phyloP scores from a whole-genome alignment of 75 land plant species.

The Cunninghamia lanceolata region DNA sequence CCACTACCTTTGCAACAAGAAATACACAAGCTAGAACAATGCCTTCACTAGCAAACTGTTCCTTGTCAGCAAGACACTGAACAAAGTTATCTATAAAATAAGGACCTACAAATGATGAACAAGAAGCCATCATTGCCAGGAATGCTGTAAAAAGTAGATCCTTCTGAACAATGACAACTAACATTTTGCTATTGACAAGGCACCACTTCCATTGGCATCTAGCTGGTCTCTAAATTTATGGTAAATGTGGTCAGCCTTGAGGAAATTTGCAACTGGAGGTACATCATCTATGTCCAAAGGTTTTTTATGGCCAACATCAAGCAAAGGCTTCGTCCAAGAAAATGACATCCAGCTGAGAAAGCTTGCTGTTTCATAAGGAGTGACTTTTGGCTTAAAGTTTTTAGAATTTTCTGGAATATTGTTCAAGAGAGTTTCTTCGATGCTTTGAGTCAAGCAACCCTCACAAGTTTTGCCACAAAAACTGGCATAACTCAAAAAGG shows the following conservation, averaged over 20 bases:
- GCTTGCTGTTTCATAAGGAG: slow-evolving; percentile 55
- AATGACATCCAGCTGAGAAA: slow-evolving; percentile 56
- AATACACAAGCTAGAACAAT: slow-evolving; percentile 43
- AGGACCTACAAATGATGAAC: slow-evolving; percentile 61
- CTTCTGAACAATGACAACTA: slow-evolving; percentile 26
- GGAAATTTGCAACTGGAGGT: slow-evolving; percentile 45
- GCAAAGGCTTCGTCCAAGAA: slow-evolving; percentile 72
- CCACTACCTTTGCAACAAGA: slow-evolving; percentile 41
- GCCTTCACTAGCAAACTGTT: slow-evolving; percentile 34
- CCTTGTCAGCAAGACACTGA: slow-evolving; percentile 10
- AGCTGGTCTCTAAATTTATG: slow-evolving; percentile 33
- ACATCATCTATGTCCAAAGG: slow-evolving; percentile 61
- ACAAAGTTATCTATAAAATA: slow-evolving; percentile 60
- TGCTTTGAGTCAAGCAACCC: slow-evolving; percentile 3
- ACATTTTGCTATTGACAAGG: slow-evolving; percentile 26
- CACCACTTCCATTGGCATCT: slow-evolving; percentile 14
- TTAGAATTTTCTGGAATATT: neutral
- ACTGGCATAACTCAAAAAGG: slow-evolving; percentile 30
- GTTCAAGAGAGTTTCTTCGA: neutral
- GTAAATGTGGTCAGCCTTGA: slow-evolving; percentile 35
- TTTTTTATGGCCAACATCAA: slow-evolving; percentile 46
- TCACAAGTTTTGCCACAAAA: slow-evolving; percentile 18
- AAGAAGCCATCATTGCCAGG: slow-evolving; percentile 23
- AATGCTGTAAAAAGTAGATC: slow-evolving; percentile 33
- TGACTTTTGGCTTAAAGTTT: slow-evolving; percentile 13